phyloP scores from a whole-genome alignment of 148 eudicot genomes.

The Amaranthus cruentus region DNA sequence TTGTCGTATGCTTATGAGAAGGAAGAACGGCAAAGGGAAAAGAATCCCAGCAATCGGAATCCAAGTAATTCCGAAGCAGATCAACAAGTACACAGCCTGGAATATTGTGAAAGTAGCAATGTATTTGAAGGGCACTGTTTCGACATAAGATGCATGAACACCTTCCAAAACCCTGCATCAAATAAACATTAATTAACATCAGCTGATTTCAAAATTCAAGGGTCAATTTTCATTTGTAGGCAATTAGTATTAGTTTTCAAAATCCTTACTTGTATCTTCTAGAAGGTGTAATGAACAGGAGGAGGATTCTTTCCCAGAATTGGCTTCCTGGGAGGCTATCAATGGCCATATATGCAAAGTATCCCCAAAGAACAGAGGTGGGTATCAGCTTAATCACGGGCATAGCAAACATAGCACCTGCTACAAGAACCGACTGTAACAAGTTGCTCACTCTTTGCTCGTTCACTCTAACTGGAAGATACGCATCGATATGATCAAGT shows the following conservation, averaged over 20 bases:
- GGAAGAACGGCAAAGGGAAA: constrained; percentile 71
- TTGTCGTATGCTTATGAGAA: constrained; percentile 55
- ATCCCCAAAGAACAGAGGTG: constrained; percentile 92
- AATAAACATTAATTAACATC: background rate
- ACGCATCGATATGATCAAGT: constrained; percentile 61
- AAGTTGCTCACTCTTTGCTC: constrained; percentile 84
- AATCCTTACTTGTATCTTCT: constrained; percentile 64
- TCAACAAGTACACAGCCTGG: constrained; percentile 50
- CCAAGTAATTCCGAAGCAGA: constrained; percentile 86
- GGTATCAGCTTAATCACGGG: constrained; percentile 72
- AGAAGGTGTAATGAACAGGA: constrained; percentile 59
- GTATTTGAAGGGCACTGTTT: constrained; percentile 60
- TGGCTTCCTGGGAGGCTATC: constrained; percentile 89
- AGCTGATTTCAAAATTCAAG: background rate
- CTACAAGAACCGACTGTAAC: constrained; percentile 66
- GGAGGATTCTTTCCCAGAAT: constrained; percentile 74
- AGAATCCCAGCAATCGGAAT: constrained; percentile 74
- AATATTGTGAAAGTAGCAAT: constrained; percentile 55
- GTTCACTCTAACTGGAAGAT: constrained; percentile 76
- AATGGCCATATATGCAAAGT: constrained; percentile 82
- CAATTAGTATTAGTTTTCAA: background rate
- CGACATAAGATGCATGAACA: constrained; percentile 66
- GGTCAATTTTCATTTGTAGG: background rate
- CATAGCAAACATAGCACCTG: constrained; percentile 50
- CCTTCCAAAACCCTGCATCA: constrained; percentile 56